phyloP scores from a whole-genome alignment of 2,329 filamentous ascomycete genomes.

The Shiraia sp. region DNA sequence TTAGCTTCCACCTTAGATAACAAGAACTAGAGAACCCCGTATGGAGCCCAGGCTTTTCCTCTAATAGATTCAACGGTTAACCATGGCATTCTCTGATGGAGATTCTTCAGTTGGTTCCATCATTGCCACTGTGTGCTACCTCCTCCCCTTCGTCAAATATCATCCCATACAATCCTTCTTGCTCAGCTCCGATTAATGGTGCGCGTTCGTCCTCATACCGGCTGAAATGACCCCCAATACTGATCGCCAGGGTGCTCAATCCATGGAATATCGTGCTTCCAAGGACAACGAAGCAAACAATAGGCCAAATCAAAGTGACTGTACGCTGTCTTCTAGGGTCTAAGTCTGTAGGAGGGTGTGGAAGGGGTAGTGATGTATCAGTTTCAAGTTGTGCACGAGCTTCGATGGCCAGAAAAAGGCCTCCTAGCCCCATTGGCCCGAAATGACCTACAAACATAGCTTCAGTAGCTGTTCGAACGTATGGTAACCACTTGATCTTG shows the following conservation, averaged over 20 bases:
- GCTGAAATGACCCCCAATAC: slow-evolving; percentile 53
- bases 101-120: not conserved
- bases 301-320: slow-evolving; percentile 56
- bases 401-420: slow-evolving; percentile 61
- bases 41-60: no score
- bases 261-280: slow-evolving; percentile 60
- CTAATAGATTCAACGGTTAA: no score
- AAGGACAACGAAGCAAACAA: slow-evolving; percentile 59
- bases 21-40: no score
- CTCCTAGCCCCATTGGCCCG: slow-evolving; percentile 61
- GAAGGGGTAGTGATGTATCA: slow-evolving; percentile 49
- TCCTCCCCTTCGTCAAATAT: slow-evolving; percentile 47
- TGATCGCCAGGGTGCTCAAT: slow-evolving; percentile 56
- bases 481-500: slow-evolving; percentile 48
- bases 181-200: slow-evolving; percentile 55
- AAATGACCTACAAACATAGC: slow-evolving; percentile 62
- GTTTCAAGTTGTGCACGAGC: slow-evolving; percentile 58
- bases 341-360: slow-evolving; percentile 46
- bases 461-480: slow-evolving; percentile 55
- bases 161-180: slow-evolving; percentile 56
- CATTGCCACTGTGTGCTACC: slow-evolving; percentile 1
- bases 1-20: no score
- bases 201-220: slow-evolving; percentile 53
- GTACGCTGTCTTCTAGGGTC: slow-evolving; percentile 42
- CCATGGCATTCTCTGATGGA: no score